phyloP scores from a whole-genome alignment of 768 basidiomycete genomes.

The Tephrocybe sp. region DNA sequence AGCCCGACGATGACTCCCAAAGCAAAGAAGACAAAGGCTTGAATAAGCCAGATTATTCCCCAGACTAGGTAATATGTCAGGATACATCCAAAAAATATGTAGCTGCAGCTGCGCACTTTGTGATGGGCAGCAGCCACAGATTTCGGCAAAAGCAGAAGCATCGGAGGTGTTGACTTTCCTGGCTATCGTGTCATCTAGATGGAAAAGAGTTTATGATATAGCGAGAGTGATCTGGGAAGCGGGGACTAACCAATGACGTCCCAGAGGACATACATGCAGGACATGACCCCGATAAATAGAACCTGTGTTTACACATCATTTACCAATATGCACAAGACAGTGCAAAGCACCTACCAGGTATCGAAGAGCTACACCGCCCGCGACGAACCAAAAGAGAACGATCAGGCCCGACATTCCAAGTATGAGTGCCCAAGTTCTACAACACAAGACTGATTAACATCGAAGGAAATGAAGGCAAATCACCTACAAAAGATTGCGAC shows the following conservation, averaged over 20 bases:
- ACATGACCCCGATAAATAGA: conserved; percentile 84
- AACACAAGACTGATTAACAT: background rate
- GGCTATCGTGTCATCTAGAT: conserved; percentile 77
- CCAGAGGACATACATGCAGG: conserved; percentile 84
- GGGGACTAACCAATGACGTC: conserved; percentile 68
- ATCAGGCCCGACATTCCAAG: conserved; percentile 77
- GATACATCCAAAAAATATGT: background rate
- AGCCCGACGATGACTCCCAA: conserved; percentile 75
- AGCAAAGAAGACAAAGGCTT: conserved; percentile 72
- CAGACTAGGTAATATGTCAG: conserved; percentile 51
- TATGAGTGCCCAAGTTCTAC: conserved; percentile 76
- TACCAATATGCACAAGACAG: background rate
- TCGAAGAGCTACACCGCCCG: conserved; percentile 67
- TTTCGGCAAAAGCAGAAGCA: conserved; percentile 78
- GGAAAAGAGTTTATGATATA: background rate
- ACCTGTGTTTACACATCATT: conserved; percentile 33
- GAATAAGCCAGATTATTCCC: conserved; percentile 86
- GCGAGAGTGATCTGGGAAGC: background rate
- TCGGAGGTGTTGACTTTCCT: conserved; percentile 87
- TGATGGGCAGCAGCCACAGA: conserved; percentile 85
- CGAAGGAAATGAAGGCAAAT: background rate
- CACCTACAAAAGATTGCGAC: conserved; percentile 70
- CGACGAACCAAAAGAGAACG: conserved; percentile 82
- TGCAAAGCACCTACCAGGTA: conserved; percentile 54
- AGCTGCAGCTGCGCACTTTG: conserved; percentile 44